A percentile compares a stretch with the other conserved stretches of the same genome.
phyloP scores from a whole-genome alignment of 148 eudicot species.

The Spergularia marina region DNA sequence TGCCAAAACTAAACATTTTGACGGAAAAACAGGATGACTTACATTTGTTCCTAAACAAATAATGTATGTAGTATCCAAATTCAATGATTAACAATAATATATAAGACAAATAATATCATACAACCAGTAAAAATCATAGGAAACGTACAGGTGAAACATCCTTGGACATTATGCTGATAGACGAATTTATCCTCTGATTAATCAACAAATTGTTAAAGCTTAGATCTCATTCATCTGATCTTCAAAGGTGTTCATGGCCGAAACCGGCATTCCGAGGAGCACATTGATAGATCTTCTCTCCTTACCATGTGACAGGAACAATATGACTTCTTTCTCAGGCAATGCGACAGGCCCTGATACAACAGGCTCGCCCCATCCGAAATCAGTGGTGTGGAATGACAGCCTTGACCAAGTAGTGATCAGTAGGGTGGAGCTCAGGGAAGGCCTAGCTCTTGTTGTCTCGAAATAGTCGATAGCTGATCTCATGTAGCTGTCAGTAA shows the following conservation, averaged over 20 bases:
- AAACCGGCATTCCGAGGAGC: constrained; percentile 46
- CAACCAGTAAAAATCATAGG: neutral
- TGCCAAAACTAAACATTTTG: constrained; percentile 5
- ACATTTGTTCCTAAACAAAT: constrained; percentile 8
- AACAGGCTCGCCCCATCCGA: constrained; percentile 57
- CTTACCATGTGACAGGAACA: constrained; percentile 41
- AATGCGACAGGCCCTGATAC: constrained; percentile 43
- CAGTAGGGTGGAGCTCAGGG: constrained; percentile 44
- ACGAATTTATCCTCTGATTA: too few relatives aligned
- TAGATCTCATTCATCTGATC: constrained; percentile 27
- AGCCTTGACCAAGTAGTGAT: constrained; percentile 57
- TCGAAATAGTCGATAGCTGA: constrained; percentile 57
- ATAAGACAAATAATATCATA: constrained; percentile 1
- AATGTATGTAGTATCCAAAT: constrained; percentile 2
- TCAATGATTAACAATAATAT: constrained; percentile 6
- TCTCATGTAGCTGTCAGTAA: constrained; percentile 43
- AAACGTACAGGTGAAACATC: neutral
- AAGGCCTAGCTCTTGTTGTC: constrained; percentile 42
- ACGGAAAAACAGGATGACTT: constrained; percentile 4
- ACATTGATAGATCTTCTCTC: constrained; percentile 44
- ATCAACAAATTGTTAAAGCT: neutral
- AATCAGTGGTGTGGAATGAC: constrained; percentile 47
- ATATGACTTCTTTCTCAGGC: constrained; percentile 39
- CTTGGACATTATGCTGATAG: neutral
- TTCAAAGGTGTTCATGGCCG: constrained; percentile 44